These are phyloP conservation scores for Penicillium lagena DNA, from an alignment of 495 filamentous ascomycete genomes.

Conservation along the genomic window DNA sequence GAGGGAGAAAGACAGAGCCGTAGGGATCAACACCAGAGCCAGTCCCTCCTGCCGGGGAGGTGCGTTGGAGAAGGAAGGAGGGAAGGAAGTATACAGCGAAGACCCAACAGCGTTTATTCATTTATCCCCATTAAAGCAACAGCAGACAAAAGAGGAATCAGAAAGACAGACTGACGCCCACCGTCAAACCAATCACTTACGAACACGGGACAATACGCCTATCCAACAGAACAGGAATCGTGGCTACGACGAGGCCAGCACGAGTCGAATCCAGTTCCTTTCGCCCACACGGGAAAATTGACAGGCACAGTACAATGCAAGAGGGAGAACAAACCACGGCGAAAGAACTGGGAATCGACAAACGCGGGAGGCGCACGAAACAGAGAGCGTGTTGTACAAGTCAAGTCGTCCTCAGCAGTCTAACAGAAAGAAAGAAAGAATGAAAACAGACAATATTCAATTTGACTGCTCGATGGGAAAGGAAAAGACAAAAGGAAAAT, in stretches of 20 bases:
- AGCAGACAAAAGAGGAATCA: too few species aligned
- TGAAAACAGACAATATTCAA: slow-evolving; percentile 38
- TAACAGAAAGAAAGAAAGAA: slow-evolving; percentile 20
- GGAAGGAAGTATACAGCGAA: not conserved
- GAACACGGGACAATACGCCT: too few species aligned
- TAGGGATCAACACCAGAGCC: not conserved
- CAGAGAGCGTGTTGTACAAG: slow-evolving; percentile 21
- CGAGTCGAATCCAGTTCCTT: too few species aligned
- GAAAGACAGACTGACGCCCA: too few species aligned
- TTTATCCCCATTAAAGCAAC: too few species aligned
- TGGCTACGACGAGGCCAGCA: too few species aligned
- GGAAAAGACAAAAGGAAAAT: slow-evolving; percentile 26
- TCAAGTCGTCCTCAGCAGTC: slow-evolving; percentile 2
- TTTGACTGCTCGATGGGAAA: slow-evolving; percentile 35
- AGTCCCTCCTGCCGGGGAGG: too few species aligned
- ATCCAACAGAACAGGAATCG: too few species aligned
- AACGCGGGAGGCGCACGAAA: slow-evolving; percentile 17
- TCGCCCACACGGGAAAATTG: too few species aligned
- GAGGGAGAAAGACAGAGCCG: slow-evolving; percentile 11
- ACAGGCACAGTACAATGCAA: not conserved
- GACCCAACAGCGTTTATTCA: not conserved
- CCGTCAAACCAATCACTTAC: too few species aligned
- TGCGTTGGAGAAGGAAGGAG: too few species aligned
- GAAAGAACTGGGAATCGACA: slow-evolving; percentile 11
- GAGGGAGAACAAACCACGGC: not conserved